Base-by-base conservation (phyloP, 192 early-diverging fungal species). In the Allomyces macrogynus region DNA sequence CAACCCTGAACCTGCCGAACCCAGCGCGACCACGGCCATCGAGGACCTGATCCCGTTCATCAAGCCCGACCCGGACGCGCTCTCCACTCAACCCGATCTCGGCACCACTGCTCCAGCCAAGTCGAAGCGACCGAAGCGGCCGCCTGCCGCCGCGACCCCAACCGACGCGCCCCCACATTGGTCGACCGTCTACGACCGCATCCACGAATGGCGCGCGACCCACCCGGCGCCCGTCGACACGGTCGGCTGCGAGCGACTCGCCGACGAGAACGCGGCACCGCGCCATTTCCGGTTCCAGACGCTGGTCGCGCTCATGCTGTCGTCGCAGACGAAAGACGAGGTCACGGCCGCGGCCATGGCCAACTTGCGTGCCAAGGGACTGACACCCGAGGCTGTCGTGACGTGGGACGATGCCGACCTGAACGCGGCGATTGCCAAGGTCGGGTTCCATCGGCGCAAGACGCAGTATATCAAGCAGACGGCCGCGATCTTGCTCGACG, bases 281-380 rank as follows among this genome's bases (percentile, higher is more conserved):
- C 68, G 85, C 76, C 78, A 79, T 18, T 81, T 74, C 60, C 83
- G 91, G 23, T 95, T 86, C 76, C 88, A 93, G 69, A 87, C 88
- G 11, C 74, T 97, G 1, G 76, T 91, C 18, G 77, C 93, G 1
- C 75, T 97, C 49, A 88, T 89, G 76, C 81, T 97, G 22, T 95
- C 92, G 11, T 89, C 92, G 23, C 90, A 93, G 74, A 96, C 95
- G 11, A 93, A 91, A 65, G 95, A 97, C 68, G 81, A 85, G 18
- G 80, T 88, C 25, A 93, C 91, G 0, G 87, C 89, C 1, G 83
- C 78, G 27, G 91, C 87, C 3, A 79, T 97, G 23, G 70, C 76
- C 23, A 78, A 80, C 8, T 71, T 97, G 10, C 80, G 89, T 62
- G 63, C 67, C 12, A 69, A 75, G 27, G 88, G 90, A 18, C 68